Evolutionary conservation across 176 grass and related monocot genomes (phyloP).

Genomic region (Avena sativa): DNA sequence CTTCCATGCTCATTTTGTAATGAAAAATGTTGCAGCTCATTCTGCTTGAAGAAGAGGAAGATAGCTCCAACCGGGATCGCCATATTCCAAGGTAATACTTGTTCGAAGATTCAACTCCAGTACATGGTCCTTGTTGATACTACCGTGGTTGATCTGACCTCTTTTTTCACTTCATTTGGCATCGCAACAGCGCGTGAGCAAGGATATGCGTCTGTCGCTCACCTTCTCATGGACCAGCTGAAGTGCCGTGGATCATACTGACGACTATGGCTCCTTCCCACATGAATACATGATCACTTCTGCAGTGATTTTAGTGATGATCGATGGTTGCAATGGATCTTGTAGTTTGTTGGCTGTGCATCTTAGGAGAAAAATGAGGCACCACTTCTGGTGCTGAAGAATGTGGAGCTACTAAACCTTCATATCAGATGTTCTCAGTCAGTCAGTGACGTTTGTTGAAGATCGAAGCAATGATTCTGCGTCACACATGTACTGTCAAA

Average conservation of each 20-base stretch:
- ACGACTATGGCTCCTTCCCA: not conserved
- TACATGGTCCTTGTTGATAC: not conserved
- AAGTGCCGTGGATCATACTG: conserved; percentile 49
- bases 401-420: conserved; percentile 5
- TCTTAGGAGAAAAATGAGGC: not conserved
- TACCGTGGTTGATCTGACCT: not conserved
- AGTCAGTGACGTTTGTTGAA: not conserved
- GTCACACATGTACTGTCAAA: not conserved
- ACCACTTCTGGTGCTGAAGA: not conserved
- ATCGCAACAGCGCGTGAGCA: conserved; percentile 61
- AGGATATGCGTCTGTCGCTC: conserved; percentile 81
- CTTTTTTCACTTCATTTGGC: conserved; percentile 10
- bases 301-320: conserved; percentile 20
- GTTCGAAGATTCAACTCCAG: not conserved
- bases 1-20: not conserved
- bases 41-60: conserved; percentile 91
- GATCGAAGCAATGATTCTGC: conserved; percentile 1
- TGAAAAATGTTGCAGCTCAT: conserved; percentile 54
- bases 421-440: not conserved
- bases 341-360: not conserved
- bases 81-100: conserved; percentile 74
- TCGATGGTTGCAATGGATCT: conserved; percentile 3
- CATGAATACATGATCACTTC: conserved; percentile 24
- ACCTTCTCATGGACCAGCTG: conserved; percentile 87
- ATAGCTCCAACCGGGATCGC: conserved; percentile 79